These are phyloP conservation scores for Rhizomucor pusillus DNA, from an alignment of 371 early-diverging fungal genomes.

Conservation along the genomic window DNA sequence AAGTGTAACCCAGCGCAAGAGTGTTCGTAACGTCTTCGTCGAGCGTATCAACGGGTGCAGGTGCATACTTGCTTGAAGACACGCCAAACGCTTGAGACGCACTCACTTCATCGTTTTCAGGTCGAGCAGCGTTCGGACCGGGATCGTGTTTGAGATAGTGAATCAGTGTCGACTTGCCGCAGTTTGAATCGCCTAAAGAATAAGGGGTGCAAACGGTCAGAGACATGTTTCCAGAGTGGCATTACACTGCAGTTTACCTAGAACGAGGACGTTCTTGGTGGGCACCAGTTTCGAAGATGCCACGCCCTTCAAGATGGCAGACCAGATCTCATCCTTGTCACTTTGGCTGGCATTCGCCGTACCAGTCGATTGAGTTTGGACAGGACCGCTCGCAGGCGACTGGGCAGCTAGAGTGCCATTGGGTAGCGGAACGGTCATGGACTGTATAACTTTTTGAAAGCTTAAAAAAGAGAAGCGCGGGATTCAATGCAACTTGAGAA, in stretches of 20 bases:
- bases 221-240: not conserved
- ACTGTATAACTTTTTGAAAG: too few species aligned
- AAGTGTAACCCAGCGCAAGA: slow-evolving; percentile 81
- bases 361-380: slow-evolving; percentile 6
- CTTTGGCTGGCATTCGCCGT: too few species aligned
- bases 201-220: not conserved
- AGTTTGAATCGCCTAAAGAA: slow-evolving; percentile 62
- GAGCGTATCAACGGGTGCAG: slow-evolving; percentile 49
- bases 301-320: slow-evolving; percentile 67
- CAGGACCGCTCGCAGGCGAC: not conserved
- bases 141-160: slow-evolving; percentile 66
- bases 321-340: slow-evolving; percentile 71
- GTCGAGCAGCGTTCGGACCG: slow-evolving; percentile 41
- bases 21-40: slow-evolving; percentile 68
- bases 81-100: slow-evolving; percentile 39
- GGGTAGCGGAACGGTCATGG: too few species aligned
- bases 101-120: slow-evolving; percentile 38
- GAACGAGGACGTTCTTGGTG: slow-evolving; percentile 68
- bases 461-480: too few species aligned
- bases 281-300: slow-evolving; percentile 70
- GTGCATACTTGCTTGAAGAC: slow-evolving; percentile 34
- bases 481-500: too few species aligned
- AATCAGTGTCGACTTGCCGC: slow-evolving; percentile 75
- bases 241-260: slow-evolving; percentile 41
- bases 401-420: too few species aligned